A percentile compares a stretch with the other conserved stretches of the same genome.
Conservation (phyloP, 192 early-diverging fungal species). For the Radiomyces spectabilis region DNA sequence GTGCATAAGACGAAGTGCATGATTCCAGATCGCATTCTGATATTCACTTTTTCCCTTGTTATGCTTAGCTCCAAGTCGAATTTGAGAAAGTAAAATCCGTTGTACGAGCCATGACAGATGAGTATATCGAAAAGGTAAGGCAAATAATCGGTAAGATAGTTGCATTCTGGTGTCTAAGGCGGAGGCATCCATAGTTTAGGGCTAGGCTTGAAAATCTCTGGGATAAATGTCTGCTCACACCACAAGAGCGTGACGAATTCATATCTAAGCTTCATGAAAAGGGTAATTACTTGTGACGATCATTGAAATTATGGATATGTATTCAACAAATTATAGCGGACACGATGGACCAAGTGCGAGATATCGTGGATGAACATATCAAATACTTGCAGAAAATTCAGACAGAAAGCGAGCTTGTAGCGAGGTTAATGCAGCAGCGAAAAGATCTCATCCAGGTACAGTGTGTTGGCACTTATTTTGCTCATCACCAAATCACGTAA, state of each 20-base stretch:
- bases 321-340: conserved; percentile 5
- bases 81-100: conserved; percentile 11
- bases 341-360: conserved; percentile 25
- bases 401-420: conserved; percentile 18
- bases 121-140: conserved; percentile 5
- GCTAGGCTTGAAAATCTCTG: conserved; percentile 28
- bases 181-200: too few relatives aligned
- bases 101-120: conserved; percentile 13
- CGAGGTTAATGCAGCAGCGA: conserved; percentile 35
- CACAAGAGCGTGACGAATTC: conserved; percentile 34
- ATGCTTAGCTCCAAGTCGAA: conserved; percentile 6
- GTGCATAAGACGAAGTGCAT: too few relatives aligned
- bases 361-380: conserved; percentile 16
- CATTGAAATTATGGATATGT: background rate
- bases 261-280: conserved; percentile 22
- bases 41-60: background rate
- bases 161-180: too few relatives aligned
- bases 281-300: conserved; percentile 25
- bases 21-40: background rate
- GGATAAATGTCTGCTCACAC: conserved; percentile 35
- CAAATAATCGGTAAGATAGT: too few relatives aligned
- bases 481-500: background rate
- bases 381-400: conserved; percentile 13
- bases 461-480: too few relatives aligned
- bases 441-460: conserved; percentile 41